Percentiles rank a stretch among this genome's conserved stretches.
phyloP scores from a whole-genome alignment of 2,329 filamentous ascomycete genomes.

The Volutella citrinella region DNA sequence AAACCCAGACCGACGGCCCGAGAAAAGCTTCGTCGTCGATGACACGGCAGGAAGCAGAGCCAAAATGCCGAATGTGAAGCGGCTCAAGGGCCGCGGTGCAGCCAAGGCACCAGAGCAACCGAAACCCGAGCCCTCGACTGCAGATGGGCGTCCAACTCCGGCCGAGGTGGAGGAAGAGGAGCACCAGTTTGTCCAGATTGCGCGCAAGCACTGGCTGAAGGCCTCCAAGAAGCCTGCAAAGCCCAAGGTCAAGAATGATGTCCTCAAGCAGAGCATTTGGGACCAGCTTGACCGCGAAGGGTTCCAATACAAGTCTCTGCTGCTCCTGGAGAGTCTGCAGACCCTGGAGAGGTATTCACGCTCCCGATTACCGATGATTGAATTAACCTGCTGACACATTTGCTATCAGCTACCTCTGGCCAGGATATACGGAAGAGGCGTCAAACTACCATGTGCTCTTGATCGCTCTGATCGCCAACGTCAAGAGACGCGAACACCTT shows the following conservation, averaged over 20 bases:
- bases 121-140: conserved; percentile 37
- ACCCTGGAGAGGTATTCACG: conserved; percentile 71
- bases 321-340: conserved; percentile 86
- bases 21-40: conserved; percentile 12
- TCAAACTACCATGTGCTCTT: conserved; percentile 91
- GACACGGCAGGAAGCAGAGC: conserved; percentile 18
- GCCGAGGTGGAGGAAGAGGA: conserved; percentile 70
- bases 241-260: conserved; percentile 75
- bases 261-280: conserved; percentile 87
- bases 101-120: conserved; percentile 34
- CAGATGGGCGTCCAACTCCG: conserved; percentile 48
- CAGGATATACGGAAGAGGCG: conserved; percentile 81
- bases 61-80: conserved; percentile 58
- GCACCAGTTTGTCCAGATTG: conserved; percentile 70
- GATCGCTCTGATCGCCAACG: conserved; percentile 79
- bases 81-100: conserved; percentile 52
- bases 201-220: conserved; percentile 82
- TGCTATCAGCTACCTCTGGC: conserved; percentile 82
- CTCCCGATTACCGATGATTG: too few species aligned
- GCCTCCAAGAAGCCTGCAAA: conserved; percentile 57
- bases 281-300: conserved; percentile 77
- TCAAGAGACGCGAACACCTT: conserved; percentile 83
- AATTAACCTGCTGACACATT: conserved; percentile 8
- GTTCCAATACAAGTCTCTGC: conserved; percentile 73
- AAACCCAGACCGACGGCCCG: conserved; percentile 6